Base-by-base conservation (phyloP, 805 yeast genomes). In the Lachancea quebecensis region DNA sequence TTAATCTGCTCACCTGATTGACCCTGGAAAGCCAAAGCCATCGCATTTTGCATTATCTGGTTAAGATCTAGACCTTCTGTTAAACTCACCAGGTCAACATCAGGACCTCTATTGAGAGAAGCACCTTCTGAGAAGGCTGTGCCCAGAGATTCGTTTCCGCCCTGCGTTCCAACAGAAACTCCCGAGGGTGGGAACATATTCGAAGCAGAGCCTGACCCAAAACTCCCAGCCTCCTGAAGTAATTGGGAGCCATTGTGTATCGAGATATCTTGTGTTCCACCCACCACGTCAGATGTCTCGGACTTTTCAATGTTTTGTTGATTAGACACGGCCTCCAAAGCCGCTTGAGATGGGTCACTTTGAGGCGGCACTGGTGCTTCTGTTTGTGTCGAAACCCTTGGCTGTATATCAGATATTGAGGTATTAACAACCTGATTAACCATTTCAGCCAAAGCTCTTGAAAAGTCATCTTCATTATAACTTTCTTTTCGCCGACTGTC, bases 31-130 rank as follows among this genome's bases (percentile, higher is more conserved):
- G 90, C 93, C 82, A 85, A 72, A 39, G 77, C 77, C 67, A 84
- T 73, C 1, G 91, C 93, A 64, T 82, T 82, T 51, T 81, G 87
- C 72, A 84, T 74, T 51, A 84, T 84, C 52, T 78, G 83, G 54
- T 78, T 81, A 78, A 84, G 72, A 54, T 82, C 86, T 47, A 82
- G 67, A 25, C 75, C 78, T 29, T 69, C 76, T 32, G 68, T 74
- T 30, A 30, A 30, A 14, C 14, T 30, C 33, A 30, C 14, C 33
- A 30, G 9, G 14, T 30, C 33, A n/a, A 36, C 29, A 7, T 36
- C 39, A 11, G 16, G 27, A 17, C 11, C 8, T 12, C 29, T 17
- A 5, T 6, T 21, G 14, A 11, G 28, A 3, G 29, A 9, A 17
- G 10, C 14, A 9, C n/a, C 29, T 16, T 21, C 29, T 12, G 39